These are phyloP conservation scores for Euptelea pleiosperma DNA, from an alignment of 164 flowering plant genomes.

Conservation along the genomic window DNA sequence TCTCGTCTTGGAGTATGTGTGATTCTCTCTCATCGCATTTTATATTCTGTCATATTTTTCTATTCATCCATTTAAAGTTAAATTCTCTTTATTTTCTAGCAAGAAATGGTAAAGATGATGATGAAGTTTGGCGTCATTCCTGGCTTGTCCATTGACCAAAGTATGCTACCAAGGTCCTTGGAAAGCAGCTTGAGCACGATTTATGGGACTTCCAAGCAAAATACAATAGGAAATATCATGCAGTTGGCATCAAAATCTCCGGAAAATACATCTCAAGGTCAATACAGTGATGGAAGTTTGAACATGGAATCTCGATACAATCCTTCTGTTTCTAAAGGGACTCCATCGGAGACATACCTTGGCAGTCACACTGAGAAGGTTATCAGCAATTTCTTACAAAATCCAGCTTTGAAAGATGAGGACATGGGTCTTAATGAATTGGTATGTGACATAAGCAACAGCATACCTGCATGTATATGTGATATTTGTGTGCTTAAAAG, in stretches of 20 bases:
- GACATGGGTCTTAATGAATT: conserved; percentile 27
- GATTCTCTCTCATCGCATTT: not conserved
- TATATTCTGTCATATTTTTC: not conserved
- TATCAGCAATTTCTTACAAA: conserved; percentile 54
- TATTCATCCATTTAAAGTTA: conserved; percentile 12
- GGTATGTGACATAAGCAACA: conserved; percentile 38
- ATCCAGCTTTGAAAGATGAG: conserved; percentile 50
- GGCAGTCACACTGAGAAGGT: conserved; percentile 63
- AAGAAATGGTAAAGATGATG: conserved; percentile 54
- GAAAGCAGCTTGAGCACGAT: conserved; percentile 34
- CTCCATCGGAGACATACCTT: conserved; percentile 27
- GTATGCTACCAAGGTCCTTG: conserved; percentile 44
- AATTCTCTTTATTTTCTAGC: conserved; percentile 35
- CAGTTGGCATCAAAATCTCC: conserved; percentile 32
- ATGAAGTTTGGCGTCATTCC: conserved; percentile 53
- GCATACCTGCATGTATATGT: not conserved
- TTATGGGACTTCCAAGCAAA: conserved; percentile 35
- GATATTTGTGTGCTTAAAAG: too few species aligned
- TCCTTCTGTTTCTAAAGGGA: conserved; percentile 24
- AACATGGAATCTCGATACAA: conserved; percentile 17
- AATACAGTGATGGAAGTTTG: conserved; percentile 19
- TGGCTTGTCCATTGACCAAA: conserved; percentile 36
- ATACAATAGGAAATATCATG: conserved; percentile 31
- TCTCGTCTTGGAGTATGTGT: conserved; percentile 49
- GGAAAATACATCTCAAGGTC: conserved; percentile 22